A percentile compares a stretch with the other conserved stretches of the same genome.
Conservation (phyloP, 1,284 basidiomycete genomes). For the Austroboletus rostrupii region DNA sequence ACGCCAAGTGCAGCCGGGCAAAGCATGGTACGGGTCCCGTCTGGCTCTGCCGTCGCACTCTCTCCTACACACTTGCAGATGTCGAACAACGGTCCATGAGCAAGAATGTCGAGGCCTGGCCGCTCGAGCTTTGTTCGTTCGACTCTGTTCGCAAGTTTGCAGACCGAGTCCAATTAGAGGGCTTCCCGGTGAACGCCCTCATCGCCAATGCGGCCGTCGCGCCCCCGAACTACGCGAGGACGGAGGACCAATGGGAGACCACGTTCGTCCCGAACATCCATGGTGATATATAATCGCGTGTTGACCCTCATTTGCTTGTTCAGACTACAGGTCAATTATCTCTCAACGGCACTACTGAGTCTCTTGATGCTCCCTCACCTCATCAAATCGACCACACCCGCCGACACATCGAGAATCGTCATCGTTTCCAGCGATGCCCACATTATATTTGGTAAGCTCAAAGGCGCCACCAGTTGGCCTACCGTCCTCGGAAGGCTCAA, state of each 20-base stretch:
- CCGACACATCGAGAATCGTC: slow-evolving; percentile 24
- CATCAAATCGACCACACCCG: slow-evolving; percentile 22
- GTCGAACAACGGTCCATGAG: slow-evolving; percentile 13
- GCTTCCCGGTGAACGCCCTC: slow-evolving; percentile 19
- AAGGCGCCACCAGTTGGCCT: slow-evolving; percentile 11
- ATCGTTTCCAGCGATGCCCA: slow-evolving; percentile 29
- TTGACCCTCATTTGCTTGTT: neutral
- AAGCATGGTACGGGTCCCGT: slow-evolving; percentile 16
- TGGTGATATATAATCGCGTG: neutral
- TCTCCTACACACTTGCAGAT: slow-evolving; percentile 9
- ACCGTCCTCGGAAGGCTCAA: slow-evolving; percentile 32
- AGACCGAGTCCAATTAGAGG: slow-evolving; percentile 22
- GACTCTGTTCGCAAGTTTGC: slow-evolving; percentile 30
- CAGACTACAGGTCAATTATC: slow-evolving; percentile 33
- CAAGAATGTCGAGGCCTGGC: slow-evolving; percentile 24
- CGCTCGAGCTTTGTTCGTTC: slow-evolving; percentile 27
- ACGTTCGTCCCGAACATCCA: slow-evolving; percentile 17
- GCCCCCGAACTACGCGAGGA: slow-evolving; percentile 18
- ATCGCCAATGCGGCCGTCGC: slow-evolving; percentile 25
- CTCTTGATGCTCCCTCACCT: slow-evolving; percentile 32
- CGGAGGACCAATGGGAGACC: slow-evolving; percentile 30
- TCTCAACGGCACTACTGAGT: slow-evolving; percentile 30
- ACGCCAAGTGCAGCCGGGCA: slow-evolving; percentile 21
- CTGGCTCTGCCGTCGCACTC: neutral
- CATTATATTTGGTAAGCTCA: slow-evolving; percentile 8